phyloP scores from a whole-genome alignment of 192 early-diverging fungal species.

The Linnemannia zychae region DNA sequence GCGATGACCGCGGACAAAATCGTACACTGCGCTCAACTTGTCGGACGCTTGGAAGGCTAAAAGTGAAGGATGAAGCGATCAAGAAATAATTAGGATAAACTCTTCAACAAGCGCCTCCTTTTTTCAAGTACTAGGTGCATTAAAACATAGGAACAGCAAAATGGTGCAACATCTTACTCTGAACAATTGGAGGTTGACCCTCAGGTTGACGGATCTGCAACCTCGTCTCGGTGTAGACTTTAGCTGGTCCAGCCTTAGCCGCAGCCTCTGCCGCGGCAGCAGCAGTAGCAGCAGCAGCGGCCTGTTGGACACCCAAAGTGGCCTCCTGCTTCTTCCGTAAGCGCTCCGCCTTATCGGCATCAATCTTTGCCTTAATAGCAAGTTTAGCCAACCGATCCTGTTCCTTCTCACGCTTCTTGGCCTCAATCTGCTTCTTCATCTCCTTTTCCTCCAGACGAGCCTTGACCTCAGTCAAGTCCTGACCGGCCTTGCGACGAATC shows the following conservation, averaged over 20 bases:
- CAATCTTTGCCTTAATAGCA: conserved; percentile 85
- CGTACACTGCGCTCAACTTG: conserved; percentile 71
- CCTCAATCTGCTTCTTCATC: conserved; percentile 79
- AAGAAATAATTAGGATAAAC: not conserved
- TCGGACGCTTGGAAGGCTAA: conserved; percentile 73
- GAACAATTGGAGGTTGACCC: conserved; percentile 51
- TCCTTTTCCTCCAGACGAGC: conserved; percentile 79
- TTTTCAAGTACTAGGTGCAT: not conserved
- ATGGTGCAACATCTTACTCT: conserved; percentile 12
- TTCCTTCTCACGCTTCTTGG: conserved; percentile 83
- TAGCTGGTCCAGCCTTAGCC: conserved; percentile 56
- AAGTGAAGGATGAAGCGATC: not conserved
- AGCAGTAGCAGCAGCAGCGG: conserved; percentile 22
- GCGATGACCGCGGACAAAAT: conserved; percentile 64
- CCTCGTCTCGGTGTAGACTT: conserved; percentile 80
- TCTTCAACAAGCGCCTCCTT: too few relatives aligned
- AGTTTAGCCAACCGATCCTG: conserved; percentile 79
- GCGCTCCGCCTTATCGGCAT: conserved; percentile 82
- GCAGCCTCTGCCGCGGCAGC: conserved; percentile 32
- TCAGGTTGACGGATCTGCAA: conserved; percentile 79
- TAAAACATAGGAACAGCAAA: not conserved
- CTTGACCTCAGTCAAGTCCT: conserved; percentile 77
- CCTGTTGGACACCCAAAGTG: conserved; percentile 9
- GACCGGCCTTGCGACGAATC: conserved; percentile 78
- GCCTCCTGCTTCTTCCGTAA: conserved; percentile 68